Conservation (phyloP, 148 eudicot genomes). For the Chenopodium berlandieri region DNA sequence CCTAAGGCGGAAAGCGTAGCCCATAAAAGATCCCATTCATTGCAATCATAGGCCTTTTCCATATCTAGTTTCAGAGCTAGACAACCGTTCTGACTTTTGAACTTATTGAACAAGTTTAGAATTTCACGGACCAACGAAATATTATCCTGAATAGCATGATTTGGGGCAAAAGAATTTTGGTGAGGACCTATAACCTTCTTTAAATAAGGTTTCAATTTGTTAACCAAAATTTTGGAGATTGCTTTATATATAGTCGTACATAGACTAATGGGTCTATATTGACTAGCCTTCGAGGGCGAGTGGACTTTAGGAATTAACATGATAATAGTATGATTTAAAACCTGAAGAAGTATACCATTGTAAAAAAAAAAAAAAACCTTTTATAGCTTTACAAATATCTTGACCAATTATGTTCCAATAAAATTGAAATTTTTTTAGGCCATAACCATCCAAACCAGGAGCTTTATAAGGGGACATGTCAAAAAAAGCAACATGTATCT, state of each 20-base stretch:
- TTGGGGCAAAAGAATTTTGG: no score
- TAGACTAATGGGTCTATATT: neutral
- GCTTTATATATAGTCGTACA: neutral
- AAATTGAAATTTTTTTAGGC: no score
- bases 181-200: no score
- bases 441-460: neutral
- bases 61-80: no score
- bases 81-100: no score
- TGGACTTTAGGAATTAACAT: neutral
- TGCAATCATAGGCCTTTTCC: neutral
- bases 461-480: neutral
- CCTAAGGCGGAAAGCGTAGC: neutral
- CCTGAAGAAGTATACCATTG: neutral
- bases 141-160: neutral
- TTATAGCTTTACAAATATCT: neutral
- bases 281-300: neutral
- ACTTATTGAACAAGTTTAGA: neutral
- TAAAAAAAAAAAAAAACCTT: neutral
- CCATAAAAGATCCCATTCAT: neutral
- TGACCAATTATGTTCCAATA: neutral
- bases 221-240: no score
- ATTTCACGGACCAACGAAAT: neutral
- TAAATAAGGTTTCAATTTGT: no score
- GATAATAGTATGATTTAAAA: neutral
- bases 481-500: neutral